Conservation (phyloP, 75 land plant species). For the Picea glauca region DNA sequence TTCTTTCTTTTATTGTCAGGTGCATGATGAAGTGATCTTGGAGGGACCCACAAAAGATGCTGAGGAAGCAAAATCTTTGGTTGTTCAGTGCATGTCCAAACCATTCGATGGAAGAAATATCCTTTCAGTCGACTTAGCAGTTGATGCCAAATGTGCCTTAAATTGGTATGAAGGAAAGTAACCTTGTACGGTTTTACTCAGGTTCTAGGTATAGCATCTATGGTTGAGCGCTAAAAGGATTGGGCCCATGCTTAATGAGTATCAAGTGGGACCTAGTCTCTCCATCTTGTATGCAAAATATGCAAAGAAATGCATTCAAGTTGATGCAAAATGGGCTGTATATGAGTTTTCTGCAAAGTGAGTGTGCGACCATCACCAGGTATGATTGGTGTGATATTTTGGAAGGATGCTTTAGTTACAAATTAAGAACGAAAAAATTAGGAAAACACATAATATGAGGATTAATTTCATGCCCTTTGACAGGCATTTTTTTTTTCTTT, state of each 20-base stretch:
- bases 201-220: background rate
- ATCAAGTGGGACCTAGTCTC: background rate
- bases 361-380: too few relatives aligned
- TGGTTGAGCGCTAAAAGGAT: background rate
- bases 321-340: background rate
- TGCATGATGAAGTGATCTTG: constrained; percentile 95
- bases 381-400: too few relatives aligned
- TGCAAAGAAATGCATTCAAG: background rate
- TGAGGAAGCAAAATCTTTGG: constrained; percentile 74
- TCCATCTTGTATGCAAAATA: background rate
- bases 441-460: too few relatives aligned
- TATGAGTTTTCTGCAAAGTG: too few relatives aligned
- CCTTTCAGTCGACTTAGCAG: constrained; percentile 72
- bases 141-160: constrained; percentile 86
- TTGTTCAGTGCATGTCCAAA: constrained; percentile 83
- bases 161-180: constrained; percentile 96
- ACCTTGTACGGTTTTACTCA: background rate
- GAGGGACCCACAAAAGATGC: constrained; percentile 94
- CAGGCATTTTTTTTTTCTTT: too few relatives aligned
- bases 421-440: too few relatives aligned
- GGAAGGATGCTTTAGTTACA: too few relatives aligned
- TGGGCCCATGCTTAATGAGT: background rate
- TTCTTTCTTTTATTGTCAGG: constrained; percentile 37
- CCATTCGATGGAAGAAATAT: constrained; percentile 86
- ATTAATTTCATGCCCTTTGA: too few relatives aligned